Base-by-base conservation (phyloP, 805 yeast species). In the Metschnikowia reukaufii region DNA sequence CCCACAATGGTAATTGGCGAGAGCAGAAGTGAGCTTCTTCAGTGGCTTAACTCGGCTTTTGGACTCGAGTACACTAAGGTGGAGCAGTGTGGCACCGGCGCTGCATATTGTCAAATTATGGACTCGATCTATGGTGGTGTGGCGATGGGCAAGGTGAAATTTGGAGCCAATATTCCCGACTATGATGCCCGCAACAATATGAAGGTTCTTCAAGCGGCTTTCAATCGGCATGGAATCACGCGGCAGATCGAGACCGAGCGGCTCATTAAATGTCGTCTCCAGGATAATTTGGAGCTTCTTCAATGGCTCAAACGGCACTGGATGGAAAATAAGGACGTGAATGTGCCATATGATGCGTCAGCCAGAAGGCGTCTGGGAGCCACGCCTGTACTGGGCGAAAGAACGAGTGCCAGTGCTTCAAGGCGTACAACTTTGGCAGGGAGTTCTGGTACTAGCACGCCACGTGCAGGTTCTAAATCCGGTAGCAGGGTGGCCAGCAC, bases 41-140 rank as follows among this genome's bases (percentile, higher is more conserved):
- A 76, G 45, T 94, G 98, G 98, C 74, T 94, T 55, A 92, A 92
- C 60, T 73, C 78, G 36, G 76, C 87, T 3, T 73, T 89, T 39
- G 77, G 77, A 36, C 66, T 90, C 35, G 73, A 82, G 51, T 80
- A 87, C 58, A 73, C 81, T 31, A 88, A 86, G 62, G 85, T 94
- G 1, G 99, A 94, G 62, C 91, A 91, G 65, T 84, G 97, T 62
- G 99, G 99, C 15, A 81, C 86, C 2, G 99, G 99, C 2, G 97
- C 97, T 1, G 92, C 89, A 0, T 92, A 88, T 63, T 90, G 97
- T 65, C 97, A 91, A 69, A 77, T 94, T 33, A 75, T 92, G 72
- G 97, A 94, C 65, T 81, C 90, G 6, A 82, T 94, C 16, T 87
- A 75, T 58, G 83, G 85, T 8, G 96, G 89, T 56, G 76, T 94